Evolutionary conservation across 2,329 filamentous ascomycete genomes (phyloP).

Genomic region (Periconia sp.): DNA sequence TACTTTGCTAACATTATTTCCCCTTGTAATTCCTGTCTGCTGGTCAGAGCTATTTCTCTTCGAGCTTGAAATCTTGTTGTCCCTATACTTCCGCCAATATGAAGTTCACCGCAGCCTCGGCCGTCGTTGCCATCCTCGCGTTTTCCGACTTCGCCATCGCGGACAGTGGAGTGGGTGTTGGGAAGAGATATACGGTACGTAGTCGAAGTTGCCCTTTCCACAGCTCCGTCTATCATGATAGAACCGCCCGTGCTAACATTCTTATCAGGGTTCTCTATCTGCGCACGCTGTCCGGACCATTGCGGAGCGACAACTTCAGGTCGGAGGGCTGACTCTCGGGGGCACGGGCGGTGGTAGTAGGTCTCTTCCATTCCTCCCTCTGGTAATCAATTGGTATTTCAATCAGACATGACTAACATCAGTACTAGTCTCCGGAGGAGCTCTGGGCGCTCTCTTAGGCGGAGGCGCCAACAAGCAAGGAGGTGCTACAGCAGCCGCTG

Average conservation of each 20-base stretch:
- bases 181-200: constrained; percentile 22
- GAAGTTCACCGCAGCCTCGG: constrained; percentile 22
- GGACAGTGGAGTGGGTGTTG: constrained; percentile 16
- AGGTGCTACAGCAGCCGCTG: neutral
- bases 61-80: neutral
- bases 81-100: constrained; percentile 15
- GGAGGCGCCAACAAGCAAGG: neutral
- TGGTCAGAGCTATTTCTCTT: constrained; percentile 9
- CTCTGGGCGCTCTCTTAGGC: neutral
- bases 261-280: constrained; percentile 13
- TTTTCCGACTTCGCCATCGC: constrained; percentile 24
- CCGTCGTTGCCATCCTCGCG: constrained; percentile 19
- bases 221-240: too few relatives aligned
- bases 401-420: neutral
- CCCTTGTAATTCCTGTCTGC: constrained; percentile 4
- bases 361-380: neutral
- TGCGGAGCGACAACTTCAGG: constrained; percentile 18
- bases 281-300: constrained; percentile 14
- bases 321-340: constrained; percentile 30
- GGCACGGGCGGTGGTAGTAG: constrained; percentile 27
- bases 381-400: neutral
- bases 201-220: too few relatives aligned
- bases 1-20: too few relatives aligned
- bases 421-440: neutral
- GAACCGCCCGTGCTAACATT: too few relatives aligned